phyloP scores from a whole-genome alignment of 140 eudicot species.

The Anethum foeniculum region DNA sequence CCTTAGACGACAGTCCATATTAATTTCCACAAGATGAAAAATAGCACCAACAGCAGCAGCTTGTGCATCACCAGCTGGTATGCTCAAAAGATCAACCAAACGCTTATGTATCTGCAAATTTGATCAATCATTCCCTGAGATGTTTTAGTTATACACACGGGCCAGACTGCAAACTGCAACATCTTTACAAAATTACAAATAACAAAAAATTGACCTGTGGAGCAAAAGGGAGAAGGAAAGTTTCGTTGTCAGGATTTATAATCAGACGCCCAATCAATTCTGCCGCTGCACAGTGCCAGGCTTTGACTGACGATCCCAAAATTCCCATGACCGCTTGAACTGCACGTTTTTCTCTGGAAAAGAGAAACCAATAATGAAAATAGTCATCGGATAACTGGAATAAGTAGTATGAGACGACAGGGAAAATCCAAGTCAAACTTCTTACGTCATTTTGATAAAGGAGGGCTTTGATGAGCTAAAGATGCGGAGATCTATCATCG shows the following conservation, averaged over 20 bases:
- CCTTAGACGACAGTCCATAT: constrained; percentile 89
- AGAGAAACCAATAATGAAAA: constrained; percentile 4
- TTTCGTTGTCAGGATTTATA: constrained; percentile 91
- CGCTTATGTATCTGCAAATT: constrained; percentile 68
- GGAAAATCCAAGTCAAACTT: constrained; percentile 4
- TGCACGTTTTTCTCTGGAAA: constrained; percentile 73
- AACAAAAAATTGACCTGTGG: constrained; percentile 48
- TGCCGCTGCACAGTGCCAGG: constrained; percentile 98
- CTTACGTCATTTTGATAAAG: constrained; percentile 88
- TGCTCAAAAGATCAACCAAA: constrained; percentile 84
- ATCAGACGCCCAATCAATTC: constrained; percentile 88
- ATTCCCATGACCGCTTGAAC: constrained; percentile 88
- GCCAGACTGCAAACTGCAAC: not conserved
- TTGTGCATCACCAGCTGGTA: constrained; percentile 82
- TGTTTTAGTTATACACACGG: not conserved
- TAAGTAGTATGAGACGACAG: not conserved
- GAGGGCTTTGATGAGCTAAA: constrained; percentile 98
- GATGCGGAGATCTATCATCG: constrained; percentile 76
- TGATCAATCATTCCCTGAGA: not conserved
- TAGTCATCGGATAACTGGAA: not conserved
- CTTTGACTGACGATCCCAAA: constrained; percentile 71
- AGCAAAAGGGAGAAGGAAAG: constrained; percentile 80
- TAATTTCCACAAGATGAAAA: constrained; percentile 86
- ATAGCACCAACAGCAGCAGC: constrained; percentile 98
- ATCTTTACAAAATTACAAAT: not conserved